Base-by-base conservation (phyloP, 169 alveolate species). In the Amoebophrya sp. region DNA sequence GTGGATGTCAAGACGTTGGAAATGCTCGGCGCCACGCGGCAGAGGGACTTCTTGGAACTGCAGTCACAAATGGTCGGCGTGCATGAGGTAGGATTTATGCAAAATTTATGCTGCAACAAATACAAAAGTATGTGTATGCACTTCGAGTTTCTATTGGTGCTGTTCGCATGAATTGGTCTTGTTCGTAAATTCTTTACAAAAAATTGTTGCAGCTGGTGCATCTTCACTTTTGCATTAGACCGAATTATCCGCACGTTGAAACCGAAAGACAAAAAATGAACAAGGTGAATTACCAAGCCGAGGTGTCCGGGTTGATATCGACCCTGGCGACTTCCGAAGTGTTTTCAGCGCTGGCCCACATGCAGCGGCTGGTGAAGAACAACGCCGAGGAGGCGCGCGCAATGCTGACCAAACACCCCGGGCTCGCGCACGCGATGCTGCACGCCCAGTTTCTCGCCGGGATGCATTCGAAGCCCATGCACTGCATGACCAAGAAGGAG, bases 221-320 rank as follows among this genome's bases (percentile, higher is more conserved):
- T n/a, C n/a, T n/a, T n/a, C n/a, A n/a, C n/a, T n/a, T n/a, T n/a
- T n/a, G n/a, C n/a, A n/a, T n/a, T n/a, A n/a, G n/a, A n/a, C n/a
- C n/a, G n/a, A n/a, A n/a, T n/a, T n/a, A n/a, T n/a, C n/a, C n/a
- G n/a, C n/a, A n/a, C n/a, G n/a, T n/a, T n/a, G n/a, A n/a, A n/a
- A n/a, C n/a, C n/a, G n/a, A n/a, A n/a, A n/a, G n/a, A n/a, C n/a
- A n/a, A n/a, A n/a, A n/a, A n/a, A n/a, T n/a, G n/a, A n/a, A n/a
- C n/a, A n/a, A 66, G 83, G 83, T 66, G 83, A 66, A 66, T 25
- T 66, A 66, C 83, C 83, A 66, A 7, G 83, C 83, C 35, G 83
- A 66, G 35, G 83, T 66, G 1, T 66, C 83, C 32, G 83, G 83
- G 1, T 25, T 66, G 2, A 25, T 66, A 0, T 7, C 35, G 32